A percentile compares a stretch with the other conserved stretches of the same genome.
phyloP scores from a whole-genome alignment of 192 early-diverging fungal species.

The Nowakowskiella sp. region DNA sequence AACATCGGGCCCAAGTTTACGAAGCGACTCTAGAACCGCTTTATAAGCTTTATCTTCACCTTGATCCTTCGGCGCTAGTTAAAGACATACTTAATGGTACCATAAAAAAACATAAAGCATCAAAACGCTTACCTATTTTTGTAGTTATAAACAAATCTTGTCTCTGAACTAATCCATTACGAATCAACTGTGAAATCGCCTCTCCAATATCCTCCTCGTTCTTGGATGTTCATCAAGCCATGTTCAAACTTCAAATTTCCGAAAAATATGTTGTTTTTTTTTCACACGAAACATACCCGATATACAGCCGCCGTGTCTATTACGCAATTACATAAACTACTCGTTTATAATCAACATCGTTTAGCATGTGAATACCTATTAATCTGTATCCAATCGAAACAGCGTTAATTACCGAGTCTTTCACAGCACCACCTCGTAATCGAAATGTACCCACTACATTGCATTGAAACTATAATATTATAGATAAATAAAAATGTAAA shows the following conservation, averaged over 20 bases:
- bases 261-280: not conserved
- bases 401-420: constrained; percentile 10
- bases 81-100: not conserved
- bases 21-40: constrained; percentile 19
- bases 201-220: constrained; percentile 30
- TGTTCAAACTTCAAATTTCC: not conserved
- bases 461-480: not conserved
- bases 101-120: not conserved
- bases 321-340: not conserved
- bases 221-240: not conserved
- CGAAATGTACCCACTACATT: constrained; percentile 23
- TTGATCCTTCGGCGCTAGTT: constrained; percentile 22
- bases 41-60: constrained; percentile 26
- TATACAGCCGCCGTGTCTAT: constrained; percentile 22
- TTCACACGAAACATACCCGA: constrained; percentile 13
- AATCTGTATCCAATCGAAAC: constrained; percentile 14
- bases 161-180: constrained; percentile 4
- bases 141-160: constrained; percentile 33
- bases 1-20: constrained; percentile 18
- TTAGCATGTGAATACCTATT: constrained; percentile 5
- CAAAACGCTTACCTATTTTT: constrained; percentile 20
- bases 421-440: constrained; percentile 7
- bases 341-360: not conserved
- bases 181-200: constrained; percentile 11
- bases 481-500: not conserved